Evolutionary conservation across 345 rosid genomes (phyloP), one percentile per base, ranked within the genome.

Genomic region (Cardamine resedifolia): DNA sequence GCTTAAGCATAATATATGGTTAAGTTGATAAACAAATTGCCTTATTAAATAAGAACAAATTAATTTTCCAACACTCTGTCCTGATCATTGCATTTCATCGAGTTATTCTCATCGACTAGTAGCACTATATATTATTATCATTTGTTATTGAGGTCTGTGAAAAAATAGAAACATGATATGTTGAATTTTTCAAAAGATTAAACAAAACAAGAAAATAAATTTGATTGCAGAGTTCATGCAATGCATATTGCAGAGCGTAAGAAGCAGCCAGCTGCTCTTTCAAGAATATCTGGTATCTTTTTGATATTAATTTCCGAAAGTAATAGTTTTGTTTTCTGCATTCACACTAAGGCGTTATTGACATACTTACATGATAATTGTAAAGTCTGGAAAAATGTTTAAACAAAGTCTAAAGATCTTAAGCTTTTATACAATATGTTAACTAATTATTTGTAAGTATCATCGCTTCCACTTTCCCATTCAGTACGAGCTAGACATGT

Each of bases 211-310:
- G 20, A 52, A 39, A 53, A 4, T 0, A 50, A 58, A 6, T 20
- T 41, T 53, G 51, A 36, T 53, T 62, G 79, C 70, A 52, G 45
- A 69, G 57, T 69, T 68, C 74, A 75, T 68, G 79, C 74, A 75
- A 55, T 75, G 52, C 75, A 75, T 68, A 61, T 53, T 69, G 79
- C 24, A 41, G 24, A 49, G 64, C 57, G 73, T 52, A 53, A 75
- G 70, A n/a, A n/a, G n/a, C 65, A 75, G 26, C 39, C 74, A 68
- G 74, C 74, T 60, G 26, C 16, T 68, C 20, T 34, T 24, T 19
- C 10, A 27, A 27, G 75, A 75, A 75, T 75, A 75, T 75, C 79
- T 75, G 79, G 79, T 75, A 75, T 75, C 79, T 69, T 62, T 30
- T 43, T 39, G 5, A 47, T 69, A 24, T 36, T 55, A 12, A 23